Evolutionary conservation across 1,284 basidiomycete genomes (phyloP).

Genomic region (Pascua sp.): DNA sequence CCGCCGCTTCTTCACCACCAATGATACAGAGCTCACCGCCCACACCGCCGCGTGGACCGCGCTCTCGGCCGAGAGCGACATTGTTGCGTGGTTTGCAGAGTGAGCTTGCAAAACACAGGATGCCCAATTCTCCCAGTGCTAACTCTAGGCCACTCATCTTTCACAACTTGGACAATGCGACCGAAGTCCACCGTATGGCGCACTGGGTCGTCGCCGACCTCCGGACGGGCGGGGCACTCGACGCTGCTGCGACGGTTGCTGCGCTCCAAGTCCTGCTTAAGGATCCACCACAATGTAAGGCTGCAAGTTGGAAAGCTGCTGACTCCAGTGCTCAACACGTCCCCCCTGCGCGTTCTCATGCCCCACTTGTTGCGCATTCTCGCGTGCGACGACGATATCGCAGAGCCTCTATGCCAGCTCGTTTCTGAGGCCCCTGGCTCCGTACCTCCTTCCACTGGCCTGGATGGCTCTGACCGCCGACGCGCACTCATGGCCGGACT

Average conservation of each 20-base stretch:
- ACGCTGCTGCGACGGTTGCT: neutral
- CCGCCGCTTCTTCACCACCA: constrained; percentile 7
- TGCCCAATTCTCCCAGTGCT: neutral
- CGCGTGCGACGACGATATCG: too few species aligned
- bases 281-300: neutral
- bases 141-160: constrained; percentile 22
- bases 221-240: constrained; percentile 6
- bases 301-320: neutral
- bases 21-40: constrained; percentile 16
- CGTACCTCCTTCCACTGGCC: too few species aligned
- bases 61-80: constrained; percentile 19
- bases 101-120: constrained; percentile 14
- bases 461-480: too few species aligned
- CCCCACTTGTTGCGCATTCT: neutral
- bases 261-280: neutral
- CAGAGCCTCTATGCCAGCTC: too few species aligned
- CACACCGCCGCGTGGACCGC: constrained; percentile 25
- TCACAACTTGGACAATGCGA: constrained; percentile 36
- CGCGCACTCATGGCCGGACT: too few species aligned
- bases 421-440: too few species aligned
- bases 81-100: constrained; percentile 34
- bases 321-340: too few species aligned
- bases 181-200: constrained; percentile 31
- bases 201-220: constrained; percentile 31
- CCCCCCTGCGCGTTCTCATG: too few species aligned